These are phyloP conservation scores for Backusella morwellensis DNA, from an alignment of 192 early-diverging fungal genomes.

Conservation along the genomic window DNA sequence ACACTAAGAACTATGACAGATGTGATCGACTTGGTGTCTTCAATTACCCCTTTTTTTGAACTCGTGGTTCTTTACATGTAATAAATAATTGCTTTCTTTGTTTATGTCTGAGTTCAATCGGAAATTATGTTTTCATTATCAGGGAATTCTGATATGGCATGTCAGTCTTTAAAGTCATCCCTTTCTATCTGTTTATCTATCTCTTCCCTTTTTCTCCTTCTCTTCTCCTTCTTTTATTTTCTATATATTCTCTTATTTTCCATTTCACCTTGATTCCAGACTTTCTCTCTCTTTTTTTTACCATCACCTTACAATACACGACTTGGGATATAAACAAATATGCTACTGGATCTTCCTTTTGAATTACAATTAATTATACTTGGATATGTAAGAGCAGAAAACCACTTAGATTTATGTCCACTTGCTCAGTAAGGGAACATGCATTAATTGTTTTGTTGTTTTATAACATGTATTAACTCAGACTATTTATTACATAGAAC, in stretches of 20 bases:
- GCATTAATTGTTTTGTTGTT: neutral
- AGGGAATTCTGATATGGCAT: neutral
- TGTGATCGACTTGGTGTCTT: neutral
- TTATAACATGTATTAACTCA: neutral
- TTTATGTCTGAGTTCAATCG: neutral
- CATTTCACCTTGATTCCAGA: neutral
- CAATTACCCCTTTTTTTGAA: neutral
- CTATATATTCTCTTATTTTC: neutral
- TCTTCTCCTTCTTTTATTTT: neutral
- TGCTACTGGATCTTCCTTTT: conserved; percentile 4
- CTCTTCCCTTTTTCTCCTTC: neutral
- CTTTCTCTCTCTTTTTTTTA: neutral
- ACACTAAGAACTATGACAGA: neutral
- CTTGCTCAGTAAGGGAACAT: conserved; percentile 3
- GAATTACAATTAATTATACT: conserved; percentile 15
- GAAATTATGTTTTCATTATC: neutral
- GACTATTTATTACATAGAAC: neutral
- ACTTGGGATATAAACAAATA: neutral
- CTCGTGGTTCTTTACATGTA: neutral
- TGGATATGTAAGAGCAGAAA: conserved; percentile 5
- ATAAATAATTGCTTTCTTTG: neutral
- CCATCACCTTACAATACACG: neutral
- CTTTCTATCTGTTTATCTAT: neutral
- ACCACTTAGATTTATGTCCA: conserved; percentile 11
- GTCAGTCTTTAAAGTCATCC: neutral